Evolutionary conservation across 2,329 filamentous ascomycete genomes (phyloP), one percentile per base, ranked within the genome.

Genomic region (Diaporthe capsici): DNA sequence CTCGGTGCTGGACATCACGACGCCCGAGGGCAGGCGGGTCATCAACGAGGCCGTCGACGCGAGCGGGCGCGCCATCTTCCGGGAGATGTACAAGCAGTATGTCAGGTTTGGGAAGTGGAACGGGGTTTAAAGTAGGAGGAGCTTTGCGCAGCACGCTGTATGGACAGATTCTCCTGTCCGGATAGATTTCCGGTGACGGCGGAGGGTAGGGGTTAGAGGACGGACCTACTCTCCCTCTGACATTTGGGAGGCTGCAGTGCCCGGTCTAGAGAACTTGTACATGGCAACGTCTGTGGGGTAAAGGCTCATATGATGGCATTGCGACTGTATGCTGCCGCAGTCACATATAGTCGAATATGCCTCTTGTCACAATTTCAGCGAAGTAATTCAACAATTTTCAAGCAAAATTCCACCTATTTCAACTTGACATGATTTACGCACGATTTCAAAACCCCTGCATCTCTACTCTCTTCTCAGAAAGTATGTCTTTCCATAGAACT

Each of bases 101-200:
- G 86, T 86, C 81, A 90, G 87, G 82, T 92, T 92, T 84, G 91
- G 91, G 57, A 92, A 91, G 85, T 92, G 91, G 90, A 90, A 84
- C 71, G 90, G 90, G 47, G 86, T 91, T 34, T 91, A 85, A 82
- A 13, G n/a, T 13, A 20, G 58, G n/a, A 7, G 44, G 13, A n/a
- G 57, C 6, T 15, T 12, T 25, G 3, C 37, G 20, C 10, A 12
- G 12, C 1, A 7, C 4, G 4, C 31, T 22, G 9, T 37, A 9
- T 6, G 7, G 10, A 22, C 20, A 28, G 3, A 6, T 8, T 22
- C 1, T 31, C 39, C n/a, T 63, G 39, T 25, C 13, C 8, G n/a
- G 60, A 25, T 6, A 63, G 22, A 25, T 17, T 28, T 65, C 42
- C 12, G 9, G 60, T 22, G 5, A 15, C 25, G 8, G 20, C 6